Evolutionary conservation across 148 eudicot genomes (phyloP).

Genomic region (Mesembryanthemum crystallinum): DNA sequence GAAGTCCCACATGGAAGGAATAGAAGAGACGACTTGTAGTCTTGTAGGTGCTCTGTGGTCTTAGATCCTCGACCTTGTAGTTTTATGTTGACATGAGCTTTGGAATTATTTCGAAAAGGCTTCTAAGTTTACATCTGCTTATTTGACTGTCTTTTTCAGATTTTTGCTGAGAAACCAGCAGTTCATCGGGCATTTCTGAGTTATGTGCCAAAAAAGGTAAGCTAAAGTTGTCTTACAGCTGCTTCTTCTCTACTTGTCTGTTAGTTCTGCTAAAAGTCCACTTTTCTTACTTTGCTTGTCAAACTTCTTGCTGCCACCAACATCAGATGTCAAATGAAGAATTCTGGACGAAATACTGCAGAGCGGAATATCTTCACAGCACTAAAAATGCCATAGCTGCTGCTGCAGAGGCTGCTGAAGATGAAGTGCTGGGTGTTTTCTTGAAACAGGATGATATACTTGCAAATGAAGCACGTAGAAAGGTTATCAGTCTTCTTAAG

Average conservation of each 20-base stretch:
- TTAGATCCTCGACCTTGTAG: too few relatives aligned
- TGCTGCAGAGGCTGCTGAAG: conserved; percentile 98
- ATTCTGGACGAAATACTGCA: conserved; percentile 93
- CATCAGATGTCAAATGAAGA: conserved; percentile 85
- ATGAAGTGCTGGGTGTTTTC: conserved; percentile 87
- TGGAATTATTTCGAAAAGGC: too few relatives aligned
- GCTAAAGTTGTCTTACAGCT: neutral
- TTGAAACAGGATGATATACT: conserved; percentile 83
- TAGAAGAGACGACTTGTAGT: too few relatives aligned
- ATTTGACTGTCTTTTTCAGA: conserved; percentile 43
- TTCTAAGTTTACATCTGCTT: neutral
- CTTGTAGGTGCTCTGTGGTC: too few relatives aligned
- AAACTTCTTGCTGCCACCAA: neutral
- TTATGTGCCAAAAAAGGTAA: conserved; percentile 81
- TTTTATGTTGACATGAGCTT: too few relatives aligned
- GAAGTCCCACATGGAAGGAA: too few relatives aligned
- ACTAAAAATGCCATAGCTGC: conserved; percentile 88
- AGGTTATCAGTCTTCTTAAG: conserved; percentile 41
- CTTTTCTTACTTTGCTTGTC: conserved; percentile 2
- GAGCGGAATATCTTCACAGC: conserved; percentile 95
- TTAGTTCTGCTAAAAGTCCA: conserved; percentile 2
- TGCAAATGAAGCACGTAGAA: conserved; percentile 75
- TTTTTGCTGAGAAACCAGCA: conserved; percentile 99
- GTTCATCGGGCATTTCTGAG: conserved; percentile 87
- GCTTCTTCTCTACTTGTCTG: neutral